Conservation (phyloP, 1,139 yeast genomes). For the Scheffersomyces cryptocercus region DNA sequence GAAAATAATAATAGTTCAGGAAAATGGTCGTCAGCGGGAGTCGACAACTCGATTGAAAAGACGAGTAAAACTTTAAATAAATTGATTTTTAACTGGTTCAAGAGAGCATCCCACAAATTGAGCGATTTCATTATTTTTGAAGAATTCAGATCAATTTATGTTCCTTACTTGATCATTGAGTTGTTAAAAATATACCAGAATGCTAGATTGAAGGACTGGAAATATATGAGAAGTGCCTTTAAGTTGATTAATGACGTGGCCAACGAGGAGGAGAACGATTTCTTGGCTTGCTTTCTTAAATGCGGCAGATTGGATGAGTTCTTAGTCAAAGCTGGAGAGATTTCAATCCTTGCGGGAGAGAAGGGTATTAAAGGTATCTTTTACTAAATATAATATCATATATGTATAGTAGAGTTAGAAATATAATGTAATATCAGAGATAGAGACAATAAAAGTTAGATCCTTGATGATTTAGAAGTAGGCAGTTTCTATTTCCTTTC, state of each 20-base stretch:
- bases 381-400: not conserved
- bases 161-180: slow-evolving; percentile 73
- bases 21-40: slow-evolving; percentile 30
- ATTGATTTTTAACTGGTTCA: slow-evolving; percentile 38
- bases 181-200: slow-evolving; percentile 55
- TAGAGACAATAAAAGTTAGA: too few species aligned
- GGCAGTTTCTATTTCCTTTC: too few species aligned
- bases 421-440: too few species aligned
- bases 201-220: slow-evolving; percentile 39
- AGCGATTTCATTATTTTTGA: slow-evolving; percentile 25
- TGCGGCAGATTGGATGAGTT: slow-evolving; percentile 68
- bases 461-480: too few species aligned
- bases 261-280: slow-evolving; percentile 42
- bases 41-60: slow-evolving; percentile 41
- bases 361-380: slow-evolving; percentile 36
- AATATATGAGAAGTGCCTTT: slow-evolving; percentile 54
- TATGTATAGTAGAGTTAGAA: too few species aligned
- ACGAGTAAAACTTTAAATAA: slow-evolving; percentile 27
- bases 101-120: slow-evolving; percentile 12
- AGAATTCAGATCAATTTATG: slow-evolving; percentile 62
- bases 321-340: slow-evolving; percentile 56
- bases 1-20: slow-evolving; percentile 19
- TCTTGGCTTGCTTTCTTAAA: slow-evolving; percentile 51
- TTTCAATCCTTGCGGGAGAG: slow-evolving; percentile 52
- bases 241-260: slow-evolving; percentile 54